Evolutionary conservation across 257 asterid genomes (phyloP).

Genomic region (Leonotis leonurus): DNA sequence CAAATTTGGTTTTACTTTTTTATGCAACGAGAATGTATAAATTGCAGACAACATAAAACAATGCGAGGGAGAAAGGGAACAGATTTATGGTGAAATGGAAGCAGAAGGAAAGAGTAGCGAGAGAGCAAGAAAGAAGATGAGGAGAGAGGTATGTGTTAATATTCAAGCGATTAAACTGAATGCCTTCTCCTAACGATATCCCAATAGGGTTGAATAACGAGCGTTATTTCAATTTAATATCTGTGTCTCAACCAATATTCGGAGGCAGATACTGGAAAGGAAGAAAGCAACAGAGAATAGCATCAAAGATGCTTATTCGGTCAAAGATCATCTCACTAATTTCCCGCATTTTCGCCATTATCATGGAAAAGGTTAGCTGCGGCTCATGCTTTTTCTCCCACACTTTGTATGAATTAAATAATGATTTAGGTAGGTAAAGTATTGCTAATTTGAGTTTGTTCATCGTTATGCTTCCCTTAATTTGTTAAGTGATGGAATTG

Average conservation of each 20-base stretch:
- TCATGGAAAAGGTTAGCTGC: conserved; percentile 39
- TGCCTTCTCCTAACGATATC: neutral
- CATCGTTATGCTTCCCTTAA: neutral
- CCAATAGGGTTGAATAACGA: neutral
- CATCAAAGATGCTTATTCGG: conserved; percentile 45
- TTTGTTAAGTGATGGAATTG: neutral
- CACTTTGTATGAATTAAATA: neutral
- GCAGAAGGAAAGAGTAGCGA: conserved; percentile 13
- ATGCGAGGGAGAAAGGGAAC: neutral
- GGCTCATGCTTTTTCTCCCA: neutral
- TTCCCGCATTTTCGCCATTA: conserved; percentile 52
- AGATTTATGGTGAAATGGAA: conserved; percentile 24
- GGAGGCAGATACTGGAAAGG: conserved; percentile 56
- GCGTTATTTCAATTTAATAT: neutral
- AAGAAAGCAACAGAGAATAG: conserved; percentile 47
- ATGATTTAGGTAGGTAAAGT: neutral
- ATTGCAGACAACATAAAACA: neutral
- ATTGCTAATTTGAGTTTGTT: neutral
- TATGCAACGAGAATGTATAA: neutral
- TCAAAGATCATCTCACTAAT: conserved; percentile 47
- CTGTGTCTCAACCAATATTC: conserved; percentile 4
- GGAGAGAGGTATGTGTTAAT: conserved; percentile 42
- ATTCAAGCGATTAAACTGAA: neutral
- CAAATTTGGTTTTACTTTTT: no score
- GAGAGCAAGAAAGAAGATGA: conserved; percentile 30